Conservation (phyloP, 1,139 yeast species). For the Suhomyces terraborum region DNA sequence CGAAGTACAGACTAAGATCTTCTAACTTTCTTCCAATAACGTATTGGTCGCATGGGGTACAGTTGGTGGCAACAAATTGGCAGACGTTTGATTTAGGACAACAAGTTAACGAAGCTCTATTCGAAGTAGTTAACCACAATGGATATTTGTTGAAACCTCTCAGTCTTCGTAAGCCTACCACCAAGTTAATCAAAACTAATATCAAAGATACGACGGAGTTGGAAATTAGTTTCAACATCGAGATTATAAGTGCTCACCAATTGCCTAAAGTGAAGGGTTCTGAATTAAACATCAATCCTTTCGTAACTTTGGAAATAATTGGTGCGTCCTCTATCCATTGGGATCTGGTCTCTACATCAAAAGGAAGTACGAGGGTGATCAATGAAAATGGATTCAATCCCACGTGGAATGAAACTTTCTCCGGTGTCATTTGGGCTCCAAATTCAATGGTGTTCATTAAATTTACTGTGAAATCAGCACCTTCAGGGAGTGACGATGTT, state of each 20-base stretch:
- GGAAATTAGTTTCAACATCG: slow-evolving; percentile 32
- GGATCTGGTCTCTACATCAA: slow-evolving; percentile 21
- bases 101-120: slow-evolving; percentile 86
- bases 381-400: slow-evolving; percentile 83
- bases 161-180: slow-evolving; percentile 37
- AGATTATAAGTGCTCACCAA: slow-evolving; percentile 81
- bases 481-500: slow-evolving; percentile 26
- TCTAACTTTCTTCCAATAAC: slow-evolving; percentile 76
- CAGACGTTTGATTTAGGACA: slow-evolving; percentile 90
- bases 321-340: slow-evolving; percentile 39
- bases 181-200: slow-evolving; percentile 27
- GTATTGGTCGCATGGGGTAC: slow-evolving; percentile 85
- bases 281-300: slow-evolving; percentile 55
- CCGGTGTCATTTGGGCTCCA: slow-evolving; percentile 51
- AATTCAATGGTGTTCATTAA: slow-evolving; percentile 36
- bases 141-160: slow-evolving; percentile 83
- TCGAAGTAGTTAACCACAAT: slow-evolving; percentile 54
- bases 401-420: slow-evolving; percentile 63
- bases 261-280: slow-evolving; percentile 62
- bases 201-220: slow-evolving; percentile 7
- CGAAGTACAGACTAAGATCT: slow-evolving; percentile 72
- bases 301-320: slow-evolving; percentile 56
- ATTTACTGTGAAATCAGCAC: slow-evolving; percentile 30
- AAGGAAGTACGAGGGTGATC: slow-evolving; percentile 39
- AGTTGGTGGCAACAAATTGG: slow-evolving; percentile 97